These are phyloP conservation scores for Closterium sp. DNA, from an alignment of 139 green algal genomes.

Conservation along the genomic window DNA sequence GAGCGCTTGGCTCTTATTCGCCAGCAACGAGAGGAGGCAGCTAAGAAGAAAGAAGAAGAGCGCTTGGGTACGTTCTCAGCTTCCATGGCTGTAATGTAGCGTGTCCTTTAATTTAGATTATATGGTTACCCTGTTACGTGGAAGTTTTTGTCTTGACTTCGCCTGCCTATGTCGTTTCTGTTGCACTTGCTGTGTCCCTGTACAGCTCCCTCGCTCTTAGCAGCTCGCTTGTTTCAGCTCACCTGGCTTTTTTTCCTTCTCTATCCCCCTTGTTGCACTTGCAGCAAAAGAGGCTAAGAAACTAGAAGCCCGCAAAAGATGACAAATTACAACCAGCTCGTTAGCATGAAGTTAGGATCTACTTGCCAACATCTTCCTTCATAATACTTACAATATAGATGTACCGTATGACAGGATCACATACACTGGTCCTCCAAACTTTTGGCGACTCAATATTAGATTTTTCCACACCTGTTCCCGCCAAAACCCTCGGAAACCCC, in stretches of 20 bases:
- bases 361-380: background rate
- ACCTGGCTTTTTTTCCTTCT: background rate
- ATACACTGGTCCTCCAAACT: too few species aligned
- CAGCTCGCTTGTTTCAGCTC: too few species aligned
- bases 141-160: too few species aligned
- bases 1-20: constrained; percentile 46
- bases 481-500: background rate
- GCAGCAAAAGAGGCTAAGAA: background rate
- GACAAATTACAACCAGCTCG: background rate
- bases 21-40: constrained; percentile 39
- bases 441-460: too few species aligned
- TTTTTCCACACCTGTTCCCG: too few species aligned
- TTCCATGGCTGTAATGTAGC: too few species aligned
- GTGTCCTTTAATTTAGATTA: too few species aligned
- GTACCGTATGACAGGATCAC: background rate
- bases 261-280: background rate
- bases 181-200: too few species aligned
- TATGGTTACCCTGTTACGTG: too few species aligned
- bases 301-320: background rate
- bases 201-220: too few species aligned
- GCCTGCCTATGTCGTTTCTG: too few species aligned
- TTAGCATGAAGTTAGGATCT: too few species aligned
- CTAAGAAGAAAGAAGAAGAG: constrained; percentile 46
- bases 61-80: constrained; percentile 19
- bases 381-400: background rate